A percentile compares a stretch with the other conserved stretches of the same genome.
Conservation (phyloP, 768 basidiomycete genomes). For the Boletus subcaerulescens region DNA sequence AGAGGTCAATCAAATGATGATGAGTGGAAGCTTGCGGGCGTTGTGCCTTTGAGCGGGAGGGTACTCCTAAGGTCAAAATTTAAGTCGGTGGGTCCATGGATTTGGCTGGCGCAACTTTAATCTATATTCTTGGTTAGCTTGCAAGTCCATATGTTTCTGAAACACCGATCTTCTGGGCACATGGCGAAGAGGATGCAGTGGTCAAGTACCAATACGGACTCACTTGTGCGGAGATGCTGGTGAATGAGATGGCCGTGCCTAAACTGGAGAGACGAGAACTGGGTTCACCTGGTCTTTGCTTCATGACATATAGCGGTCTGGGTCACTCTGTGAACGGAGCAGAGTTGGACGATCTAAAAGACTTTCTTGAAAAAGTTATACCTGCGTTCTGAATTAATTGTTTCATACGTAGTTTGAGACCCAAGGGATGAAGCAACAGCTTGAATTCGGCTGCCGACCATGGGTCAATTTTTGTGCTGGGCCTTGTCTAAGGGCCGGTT, state of each 20-base stretch:
- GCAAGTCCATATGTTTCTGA: neutral
- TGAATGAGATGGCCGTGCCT: neutral
- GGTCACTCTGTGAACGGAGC: neutral
- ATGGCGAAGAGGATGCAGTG: neutral
- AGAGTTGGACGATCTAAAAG: neutral
- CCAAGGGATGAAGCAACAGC: too few species aligned
- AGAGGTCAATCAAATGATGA: neutral
- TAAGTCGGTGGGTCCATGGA: neutral
- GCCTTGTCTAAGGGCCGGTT: neutral
- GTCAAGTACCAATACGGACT: neutral
- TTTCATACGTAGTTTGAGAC: too few species aligned
- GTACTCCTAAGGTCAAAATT: neutral
- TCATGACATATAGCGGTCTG: neutral
- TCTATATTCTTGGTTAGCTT: neutral
- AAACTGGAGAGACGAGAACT: neutral
- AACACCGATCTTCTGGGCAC: neutral
- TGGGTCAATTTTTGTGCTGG: too few species aligned
- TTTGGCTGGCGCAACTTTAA: neutral
- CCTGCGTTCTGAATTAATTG: neutral
- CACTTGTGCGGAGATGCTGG: neutral
- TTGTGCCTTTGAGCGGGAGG: conserved; percentile 1
- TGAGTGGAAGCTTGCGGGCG: neutral
- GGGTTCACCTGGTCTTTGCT: conserved; percentile 3
- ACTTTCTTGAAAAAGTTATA: neutral
- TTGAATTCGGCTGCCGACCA: too few species aligned